Base-by-base conservation (phyloP, 1,139 yeast species). In the Suhomyces terraborum region DNA sequence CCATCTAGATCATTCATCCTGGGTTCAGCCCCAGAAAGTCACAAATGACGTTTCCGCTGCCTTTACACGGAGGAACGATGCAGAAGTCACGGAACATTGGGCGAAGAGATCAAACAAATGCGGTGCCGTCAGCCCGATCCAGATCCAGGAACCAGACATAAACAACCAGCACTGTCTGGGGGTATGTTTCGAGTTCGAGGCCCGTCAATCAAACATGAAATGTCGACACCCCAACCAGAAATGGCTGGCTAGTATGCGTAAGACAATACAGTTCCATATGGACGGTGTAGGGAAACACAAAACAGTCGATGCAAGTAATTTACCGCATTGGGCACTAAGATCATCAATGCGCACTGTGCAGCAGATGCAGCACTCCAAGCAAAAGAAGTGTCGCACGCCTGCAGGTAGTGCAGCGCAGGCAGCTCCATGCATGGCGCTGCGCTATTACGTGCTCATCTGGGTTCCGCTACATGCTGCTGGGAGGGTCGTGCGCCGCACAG, bases 151-250 rank as follows among this genome's bases (percentile, higher is more conserved):
- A 30, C 29, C 36, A 25, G 31, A 25, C 31, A 17, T 7, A 24
- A 17, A 32, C 22, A 33, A 26, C 36, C 36, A 33, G 36, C 36
- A 13, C 34, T 2, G 10, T n/a, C n/a, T n/a, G n/a, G n/a, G n/a
- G n/a, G n/a, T n/a, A n/a, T n/a, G n/a, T 16, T 14, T 27, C 12
- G 31, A 25, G 28, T 9, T n/a, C n/a, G n/a, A n/a, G n/a, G n/a
- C 26, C 20, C 35, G 14, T 4, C 7, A 9, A 13, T 12, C 8
- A n/a, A n/a, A n/a, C n/a, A n/a, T n/a, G n/a, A n/a, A n/a, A 13
- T 19, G 30, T 37, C 34, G 38, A 32, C 36, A 33, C 23, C 29
- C 25, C 36, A 33, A 33, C 36, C 19, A 24, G 27, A 13, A 12
- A 26, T 33, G 36, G 36, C 36, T 33, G 36, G 36, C 36, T 33